phyloP scores from a whole-genome alignment of 768 basidiomycete genomes.

The Epithele typhae region DNA sequence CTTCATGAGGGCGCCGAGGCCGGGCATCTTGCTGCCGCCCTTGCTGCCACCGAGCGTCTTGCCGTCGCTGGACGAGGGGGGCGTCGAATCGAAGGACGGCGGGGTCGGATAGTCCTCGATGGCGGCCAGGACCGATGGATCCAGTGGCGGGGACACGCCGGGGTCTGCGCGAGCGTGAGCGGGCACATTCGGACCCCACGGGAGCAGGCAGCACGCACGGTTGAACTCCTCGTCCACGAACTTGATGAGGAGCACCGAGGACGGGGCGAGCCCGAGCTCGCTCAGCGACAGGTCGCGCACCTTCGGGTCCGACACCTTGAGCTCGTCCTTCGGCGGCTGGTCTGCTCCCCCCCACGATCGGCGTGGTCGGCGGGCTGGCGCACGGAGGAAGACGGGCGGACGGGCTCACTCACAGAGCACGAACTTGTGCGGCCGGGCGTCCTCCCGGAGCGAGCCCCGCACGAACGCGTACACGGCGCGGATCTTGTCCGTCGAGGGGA shows the following conservation, averaged over 20 bases:
- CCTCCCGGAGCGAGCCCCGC: conserved; percentile 62
- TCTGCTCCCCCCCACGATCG: conserved; percentile 36
- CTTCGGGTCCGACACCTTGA: conserved; percentile 73
- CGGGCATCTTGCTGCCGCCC: conserved; percentile 6
- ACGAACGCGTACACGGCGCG: conserved; percentile 84
- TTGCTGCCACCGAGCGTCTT: conserved; percentile 1
- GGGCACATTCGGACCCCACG: too few relatives aligned
- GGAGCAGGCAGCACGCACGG: conserved; percentile 37
- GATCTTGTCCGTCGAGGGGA: conserved; percentile 78
- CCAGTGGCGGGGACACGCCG: conserved; percentile 59
- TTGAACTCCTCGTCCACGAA: conserved; percentile 74
- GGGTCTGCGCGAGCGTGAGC: conserved; percentile 35
- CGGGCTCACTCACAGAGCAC: conserved; percentile 61
- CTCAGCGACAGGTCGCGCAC: conserved; percentile 64
- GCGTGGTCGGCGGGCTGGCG: neutral
- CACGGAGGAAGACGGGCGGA: neutral
- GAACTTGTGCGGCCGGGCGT: conserved; percentile 77
- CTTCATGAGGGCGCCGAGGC: conserved; percentile 6
- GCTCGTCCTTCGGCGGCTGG: conserved; percentile 79
- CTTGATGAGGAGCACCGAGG: conserved; percentile 69
- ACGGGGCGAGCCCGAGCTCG: conserved; percentile 74
- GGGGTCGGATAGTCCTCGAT: conserved; percentile 68
- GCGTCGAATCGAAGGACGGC: conserved; percentile 30
- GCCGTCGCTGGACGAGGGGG: conserved; percentile 1
- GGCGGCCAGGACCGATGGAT: conserved; percentile 46